These are phyloP conservation scores for Tephrocybe sp. DNA, from an alignment of 768 basidiomycete species.

Conservation along the genomic window DNA sequence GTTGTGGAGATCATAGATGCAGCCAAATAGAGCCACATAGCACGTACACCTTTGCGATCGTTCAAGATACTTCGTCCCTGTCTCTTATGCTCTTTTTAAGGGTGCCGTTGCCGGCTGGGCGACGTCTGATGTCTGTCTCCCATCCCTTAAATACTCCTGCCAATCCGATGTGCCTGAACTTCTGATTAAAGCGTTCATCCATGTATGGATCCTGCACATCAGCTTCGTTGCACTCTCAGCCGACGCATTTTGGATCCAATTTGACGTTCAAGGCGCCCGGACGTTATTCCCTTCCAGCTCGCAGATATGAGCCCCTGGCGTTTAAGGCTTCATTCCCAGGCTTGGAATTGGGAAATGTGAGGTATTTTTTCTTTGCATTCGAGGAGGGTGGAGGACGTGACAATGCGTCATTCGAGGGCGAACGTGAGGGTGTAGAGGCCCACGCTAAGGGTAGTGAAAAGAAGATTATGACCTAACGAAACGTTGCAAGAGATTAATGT, in stretches of 20 bases:
- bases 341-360: constrained; percentile 71
- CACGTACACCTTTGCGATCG: too few relatives aligned
- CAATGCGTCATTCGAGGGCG: constrained; percentile 28
- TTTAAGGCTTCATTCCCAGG: constrained; percentile 89
- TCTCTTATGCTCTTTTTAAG: constrained; percentile 2
- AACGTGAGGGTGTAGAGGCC: not conserved
- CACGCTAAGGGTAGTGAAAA: too few relatives aligned
- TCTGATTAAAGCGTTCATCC: constrained; percentile 61
- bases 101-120: constrained; percentile 20
- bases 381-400: constrained; percentile 68
- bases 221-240: constrained; percentile 69
- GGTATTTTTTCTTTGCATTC: constrained; percentile 48
- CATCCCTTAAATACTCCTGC: not conserved
- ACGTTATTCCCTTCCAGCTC: constrained; percentile 77
- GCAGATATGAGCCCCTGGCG: constrained; percentile 85
- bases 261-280: constrained; percentile 93
- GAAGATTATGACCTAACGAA: too few relatives aligned
- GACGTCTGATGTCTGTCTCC: constrained; percentile 13
- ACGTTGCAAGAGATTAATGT: too few relatives aligned
- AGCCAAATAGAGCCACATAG: too few relatives aligned
- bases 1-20: too few relatives aligned
- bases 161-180: constrained; percentile 14
- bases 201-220: constrained; percentile 80
- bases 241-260: constrained; percentile 84
- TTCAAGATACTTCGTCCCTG: not conserved